These are phyloP conservation scores for Termitomyces sp. DNA, from an alignment of 768 basidiomycete genomes.

Conservation along the genomic window DNA sequence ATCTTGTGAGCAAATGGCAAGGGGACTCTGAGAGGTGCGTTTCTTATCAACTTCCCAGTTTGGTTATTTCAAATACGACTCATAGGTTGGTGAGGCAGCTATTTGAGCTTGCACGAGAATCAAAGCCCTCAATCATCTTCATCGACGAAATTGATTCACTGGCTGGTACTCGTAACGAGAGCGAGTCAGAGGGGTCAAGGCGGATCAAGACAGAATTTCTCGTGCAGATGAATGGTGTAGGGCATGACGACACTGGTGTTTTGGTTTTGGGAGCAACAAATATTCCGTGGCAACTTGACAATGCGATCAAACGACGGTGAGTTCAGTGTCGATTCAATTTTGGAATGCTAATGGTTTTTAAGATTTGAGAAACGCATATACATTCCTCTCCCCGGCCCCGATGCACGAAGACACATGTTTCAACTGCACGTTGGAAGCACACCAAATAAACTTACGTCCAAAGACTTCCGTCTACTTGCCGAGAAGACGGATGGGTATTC, in stretches of 20 bases:
- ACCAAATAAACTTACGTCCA: constrained; percentile 73
- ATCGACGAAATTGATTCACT: constrained; percentile 98
- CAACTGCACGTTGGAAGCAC: constrained; percentile 94
- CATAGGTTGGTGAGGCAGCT: constrained; percentile 89
- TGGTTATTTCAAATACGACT: background rate
- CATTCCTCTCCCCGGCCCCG: constrained; percentile 92
- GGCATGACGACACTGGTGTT: constrained; percentile 95
- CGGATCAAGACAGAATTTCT: constrained; percentile 97
- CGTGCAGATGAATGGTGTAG: constrained; percentile 99
- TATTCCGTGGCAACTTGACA: constrained; percentile 97
- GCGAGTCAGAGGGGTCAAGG: constrained; percentile 95
- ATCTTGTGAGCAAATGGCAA: constrained; percentile 99
- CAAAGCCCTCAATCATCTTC: constrained; percentile 97
- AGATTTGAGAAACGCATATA: constrained; percentile 98
- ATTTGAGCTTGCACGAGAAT: constrained; percentile 93
- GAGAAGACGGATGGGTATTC: constrained; percentile 91
- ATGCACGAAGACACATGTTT: constrained; percentile 93
- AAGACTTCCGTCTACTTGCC: constrained; percentile 80
- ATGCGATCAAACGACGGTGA: constrained; percentile 92
- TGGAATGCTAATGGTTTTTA: background rate
- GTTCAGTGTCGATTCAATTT: constrained; percentile 14
- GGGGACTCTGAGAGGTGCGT: constrained; percentile 93
- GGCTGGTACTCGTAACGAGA: constrained; percentile 90
- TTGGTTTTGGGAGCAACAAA: constrained; percentile 97
- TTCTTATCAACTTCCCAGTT: background rate